Percentiles rank a stretch among this genome's conserved stretches.
Conservation (phyloP, 2,329 filamentous ascomycete genomes). For the Rhinocladiella similis region DNA sequence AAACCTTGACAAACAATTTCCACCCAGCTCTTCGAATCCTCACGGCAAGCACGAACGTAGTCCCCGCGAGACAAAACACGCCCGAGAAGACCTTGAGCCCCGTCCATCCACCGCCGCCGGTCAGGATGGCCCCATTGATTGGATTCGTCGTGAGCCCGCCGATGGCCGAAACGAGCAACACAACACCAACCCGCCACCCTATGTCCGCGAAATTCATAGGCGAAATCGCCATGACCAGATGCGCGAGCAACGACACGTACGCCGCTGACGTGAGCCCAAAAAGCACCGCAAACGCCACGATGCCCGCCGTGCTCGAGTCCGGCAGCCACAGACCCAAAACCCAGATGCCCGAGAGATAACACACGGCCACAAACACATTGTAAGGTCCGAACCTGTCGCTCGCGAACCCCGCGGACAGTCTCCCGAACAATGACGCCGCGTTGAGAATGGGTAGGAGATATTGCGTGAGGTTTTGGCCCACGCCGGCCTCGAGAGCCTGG, state of each 20-base stretch:
- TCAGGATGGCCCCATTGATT: constrained; percentile 9
- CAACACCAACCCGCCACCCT: constrained; percentile 1
- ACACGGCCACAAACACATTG: constrained; percentile 36
- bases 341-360: constrained; percentile 42
- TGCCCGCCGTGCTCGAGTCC: constrained; percentile 50
- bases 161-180: constrained; percentile 4
- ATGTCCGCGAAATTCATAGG: constrained; percentile 1
- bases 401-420: constrained; percentile 32
- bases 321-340: constrained; percentile 58
- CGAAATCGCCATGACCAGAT: constrained; percentile 5
- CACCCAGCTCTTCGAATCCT: constrained; percentile 1
- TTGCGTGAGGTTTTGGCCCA: constrained; percentile 21
- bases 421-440: constrained; percentile 47
- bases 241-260: constrained; percentile 64
- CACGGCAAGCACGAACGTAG: constrained; percentile 2
- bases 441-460: constrained; percentile 55
- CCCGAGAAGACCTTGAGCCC: constrained; percentile 11
- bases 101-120: not conserved
- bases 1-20: not conserved
- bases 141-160: constrained; percentile 6
- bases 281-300: constrained; percentile 64
- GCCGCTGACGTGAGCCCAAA: constrained; percentile 69
- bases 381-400: constrained; percentile 29
- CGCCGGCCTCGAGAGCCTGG: constrained; percentile 22
- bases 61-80: constrained; percentile 7